Percentiles rank a stretch among this genome's conserved stretches.
phyloP scores from a whole-genome alignment of 108 stramenopile genomes.

The Fistulifera solaris region DNA sequence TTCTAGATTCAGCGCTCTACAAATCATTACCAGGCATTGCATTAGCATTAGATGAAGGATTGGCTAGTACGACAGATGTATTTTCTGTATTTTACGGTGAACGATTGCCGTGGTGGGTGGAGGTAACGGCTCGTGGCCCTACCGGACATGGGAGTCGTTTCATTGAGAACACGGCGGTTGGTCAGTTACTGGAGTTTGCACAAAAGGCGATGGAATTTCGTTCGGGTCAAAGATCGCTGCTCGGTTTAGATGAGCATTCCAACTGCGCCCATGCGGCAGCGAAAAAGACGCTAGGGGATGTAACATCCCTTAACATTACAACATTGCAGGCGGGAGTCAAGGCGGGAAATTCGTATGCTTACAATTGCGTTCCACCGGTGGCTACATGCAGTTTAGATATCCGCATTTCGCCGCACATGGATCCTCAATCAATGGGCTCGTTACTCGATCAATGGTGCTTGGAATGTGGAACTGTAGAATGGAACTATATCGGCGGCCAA shows the following conservation, averaged over 20 bases:
- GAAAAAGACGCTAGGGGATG: slow-evolving; percentile 84
- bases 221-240: slow-evolving; percentile 63
- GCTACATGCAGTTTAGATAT: slow-evolving; percentile 91
- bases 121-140: slow-evolving; percentile 79
- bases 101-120: slow-evolving; percentile 82
- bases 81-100: slow-evolving; percentile 96
- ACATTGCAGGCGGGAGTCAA: slow-evolving; percentile 83
- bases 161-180: slow-evolving; percentile 89
- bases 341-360: slow-evolving; percentile 65
- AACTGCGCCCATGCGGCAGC: slow-evolving; percentile 73
- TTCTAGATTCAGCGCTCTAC: slow-evolving; percentile 58
- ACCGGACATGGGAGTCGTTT: slow-evolving; percentile 96
- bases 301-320: slow-evolving; percentile 92
- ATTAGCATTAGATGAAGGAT: slow-evolving; percentile 83
- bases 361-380: slow-evolving; percentile 83
- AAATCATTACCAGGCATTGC: slow-evolving; percentile 42
- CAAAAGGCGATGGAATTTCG: slow-evolving; percentile 84
- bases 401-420: slow-evolving; percentile 83
- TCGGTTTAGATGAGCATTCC: slow-evolving; percentile 48
- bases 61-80: slow-evolving; percentile 61
- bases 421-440: slow-evolving; percentile 67
- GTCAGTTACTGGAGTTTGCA: slow-evolving; percentile 80
- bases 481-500: slow-evolving; percentile 55
- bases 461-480: slow-evolving; percentile 70
- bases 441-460: slow-evolving; percentile 86